Conservation (phyloP, 2,329 filamentous ascomycete genomes). For the Ophiocordyceps australis region DNA sequence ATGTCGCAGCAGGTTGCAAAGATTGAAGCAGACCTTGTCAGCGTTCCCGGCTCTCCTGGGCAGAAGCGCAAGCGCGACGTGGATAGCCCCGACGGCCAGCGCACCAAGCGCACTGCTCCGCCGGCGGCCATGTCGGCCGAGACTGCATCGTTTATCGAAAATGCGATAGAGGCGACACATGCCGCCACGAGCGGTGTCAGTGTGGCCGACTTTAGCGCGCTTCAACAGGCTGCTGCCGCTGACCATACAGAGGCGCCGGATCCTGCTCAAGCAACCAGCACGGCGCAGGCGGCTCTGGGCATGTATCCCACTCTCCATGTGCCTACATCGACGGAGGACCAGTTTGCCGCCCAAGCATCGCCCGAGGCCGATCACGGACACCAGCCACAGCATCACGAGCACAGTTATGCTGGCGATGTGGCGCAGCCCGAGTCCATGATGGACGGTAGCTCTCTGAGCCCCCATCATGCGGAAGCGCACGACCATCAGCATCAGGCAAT, state of each 20-base stretch:
- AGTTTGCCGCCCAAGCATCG: slow-evolving; percentile 34
- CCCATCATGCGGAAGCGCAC: slow-evolving; percentile 11
- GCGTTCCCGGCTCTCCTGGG: slow-evolving; percentile 21
- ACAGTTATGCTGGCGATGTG: slow-evolving; percentile 13
- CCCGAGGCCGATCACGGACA: slow-evolving; percentile 13
- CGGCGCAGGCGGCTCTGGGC: slow-evolving; percentile 38
- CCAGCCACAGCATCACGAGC: too few relatives aligned
- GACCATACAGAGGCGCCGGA: slow-evolving; percentile 29
- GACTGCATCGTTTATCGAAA: slow-evolving; percentile 34
- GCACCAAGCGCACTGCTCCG: slow-evolving; percentile 29
- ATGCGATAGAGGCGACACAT: slow-evolving; percentile 25
- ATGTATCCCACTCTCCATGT: slow-evolving; percentile 43
- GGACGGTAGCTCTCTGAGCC: slow-evolving; percentile 7
- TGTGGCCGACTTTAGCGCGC: slow-evolving; percentile 35
- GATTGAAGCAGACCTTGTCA: slow-evolving; percentile 25
- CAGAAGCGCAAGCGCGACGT: slow-evolving; percentile 37
- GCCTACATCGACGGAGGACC: slow-evolving; percentile 37
- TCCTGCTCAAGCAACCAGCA: slow-evolving; percentile 35
- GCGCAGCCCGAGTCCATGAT: slow-evolving; percentile 13
- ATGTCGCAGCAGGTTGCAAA: slow-evolving; percentile 29
- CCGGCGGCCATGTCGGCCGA: slow-evolving; percentile 25
- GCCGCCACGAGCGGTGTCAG: slow-evolving; percentile 21
- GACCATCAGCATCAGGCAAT: background rate
- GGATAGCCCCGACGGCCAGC: slow-evolving; percentile 29
- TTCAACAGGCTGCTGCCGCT: slow-evolving; percentile 31